Base-by-base conservation (phyloP, 495 filamentous ascomycete species). In the Tuber magnatum region DNA sequence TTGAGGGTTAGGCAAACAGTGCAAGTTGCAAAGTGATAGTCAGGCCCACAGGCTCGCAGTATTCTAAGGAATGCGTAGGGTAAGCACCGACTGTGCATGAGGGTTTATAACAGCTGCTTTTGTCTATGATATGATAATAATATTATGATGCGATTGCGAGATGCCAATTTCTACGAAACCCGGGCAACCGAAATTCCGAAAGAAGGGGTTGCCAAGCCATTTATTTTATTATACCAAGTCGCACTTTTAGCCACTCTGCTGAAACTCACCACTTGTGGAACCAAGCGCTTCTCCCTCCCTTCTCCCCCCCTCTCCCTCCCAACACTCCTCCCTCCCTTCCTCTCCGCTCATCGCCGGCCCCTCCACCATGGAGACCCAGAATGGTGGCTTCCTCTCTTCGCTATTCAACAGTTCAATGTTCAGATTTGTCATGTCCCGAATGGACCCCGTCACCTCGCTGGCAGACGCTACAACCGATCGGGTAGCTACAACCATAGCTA, bases 291-390 rank as follows among this genome's bases (percentile, higher is more conserved):
- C 10, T 32, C 14, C 16, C 56, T 32, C 56, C 40, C 16, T 39
- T 35, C 8, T 32, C 43, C 68, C 28, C 28, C 8, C 5, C 32
- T 39, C 22, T 39, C 8, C 35, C 3, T 8, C 28, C 41, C 32
- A 42, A 7, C 48, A 12, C 24, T n/a, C 48, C 48, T n/a, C 24
- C 48, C n/a, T 28, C 38, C 51, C 68, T 42, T 69, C 44, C 46
- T 56, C 70, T 41, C 41, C 69, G 14, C 40, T 41, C 32, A 41
- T 24, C 70, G 0, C 24, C 16, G 32, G n/a, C 38, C 28, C 28
- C 71, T n/a, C 44, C 70, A 20, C 56, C 70, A 48, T 71, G 65
- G 77, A 68, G 48, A 42, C 32, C 41, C 43, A 24, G 32, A 73
- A 44, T 32, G 35, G 65, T 35, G 72, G 56, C 18, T 72, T 71